A percentile compares a stretch with the other conserved stretches of the same genome.
phyloP scores from a whole-genome alignment of 202 grass and related monocot genomes.

The Saccharum hybrid region DNA sequence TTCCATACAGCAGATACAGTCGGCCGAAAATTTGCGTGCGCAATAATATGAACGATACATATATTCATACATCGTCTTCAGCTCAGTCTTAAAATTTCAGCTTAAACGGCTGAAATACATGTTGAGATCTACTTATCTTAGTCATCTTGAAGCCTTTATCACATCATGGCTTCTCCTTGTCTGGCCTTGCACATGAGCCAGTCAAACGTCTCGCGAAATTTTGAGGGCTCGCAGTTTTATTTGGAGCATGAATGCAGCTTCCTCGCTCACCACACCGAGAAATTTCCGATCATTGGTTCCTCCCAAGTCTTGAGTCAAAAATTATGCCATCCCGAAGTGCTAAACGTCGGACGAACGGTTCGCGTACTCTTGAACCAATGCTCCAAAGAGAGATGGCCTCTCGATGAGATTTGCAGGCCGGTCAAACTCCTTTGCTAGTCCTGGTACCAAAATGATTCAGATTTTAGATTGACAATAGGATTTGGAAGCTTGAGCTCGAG shows the following conservation, averaged over 20 bases:
- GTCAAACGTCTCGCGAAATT: not conserved
- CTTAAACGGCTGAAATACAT: conserved; percentile 23
- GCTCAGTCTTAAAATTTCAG: conserved; percentile 28
- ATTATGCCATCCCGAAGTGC: conserved; percentile 12
- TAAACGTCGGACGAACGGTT: conserved; percentile 84
- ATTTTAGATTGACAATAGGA: conserved; percentile 12
- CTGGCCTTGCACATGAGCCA: not conserved
- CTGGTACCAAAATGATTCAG: conserved; percentile 45
- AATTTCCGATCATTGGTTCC: conserved; percentile 5
- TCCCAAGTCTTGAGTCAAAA: conserved; percentile 34
- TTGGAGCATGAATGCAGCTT: conserved; percentile 5
- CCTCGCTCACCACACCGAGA: not conserved
- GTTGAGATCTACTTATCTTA: not conserved
- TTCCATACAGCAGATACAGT: not conserved
- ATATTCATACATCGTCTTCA: conserved; percentile 5
- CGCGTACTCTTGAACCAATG: conserved; percentile 95
- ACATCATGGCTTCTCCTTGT: conserved; percentile 2
- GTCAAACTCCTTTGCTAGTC: conserved; percentile 92
- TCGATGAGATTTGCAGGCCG: conserved; percentile 77
- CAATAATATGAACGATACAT: not conserved
- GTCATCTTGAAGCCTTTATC: conserved; percentile 22
- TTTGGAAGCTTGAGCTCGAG: not conserved
- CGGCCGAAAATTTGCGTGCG: not conserved
- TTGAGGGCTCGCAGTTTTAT: conserved; percentile 5
- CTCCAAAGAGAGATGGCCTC: conserved; percentile 82